Evolutionary conservation across 2,329 filamentous ascomycete genomes (phyloP), one percentile per base, ranked within the genome.

Genomic region (Stylonectria norvegica): DNA sequence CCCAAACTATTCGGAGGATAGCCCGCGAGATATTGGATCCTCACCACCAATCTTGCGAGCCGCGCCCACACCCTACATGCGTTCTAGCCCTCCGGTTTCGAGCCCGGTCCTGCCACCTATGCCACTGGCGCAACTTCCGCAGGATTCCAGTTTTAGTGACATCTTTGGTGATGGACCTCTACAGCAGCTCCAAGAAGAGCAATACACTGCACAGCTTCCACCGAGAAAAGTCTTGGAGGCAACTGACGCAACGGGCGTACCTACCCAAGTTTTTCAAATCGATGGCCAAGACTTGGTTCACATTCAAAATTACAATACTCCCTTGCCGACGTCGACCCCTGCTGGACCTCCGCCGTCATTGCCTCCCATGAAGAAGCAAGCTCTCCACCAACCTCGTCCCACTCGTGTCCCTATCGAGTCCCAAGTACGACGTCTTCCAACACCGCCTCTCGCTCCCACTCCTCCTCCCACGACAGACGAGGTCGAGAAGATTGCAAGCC

Each of bases 121-220:
- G 70, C 76, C 71, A 0, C 68, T 74, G 16, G 61, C 82, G 18
- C 80, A 82, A 37, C 74, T 75, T 6, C 6, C 6, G 5, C 72
- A 83, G 48, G 88, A 95, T 59, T 90, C 87, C 11, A 87, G 86
- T 2, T 94, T 94, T 57, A 86, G 90, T 77, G 93, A 86, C 58
- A 85, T 82, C 5, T 78, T 88, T 43, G 83, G 83, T 25, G 79
- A 86, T 17, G 74, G 79, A 11, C 65, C 70, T 2, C 62, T 68
- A 10, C 70, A 72, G 42, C 56, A 67, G n/a, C 51, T 69, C 6
- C 61, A 65, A 10, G 62, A 61, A 18, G 57, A 58, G 12, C 60
- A 59, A 8, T 41, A 59, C 3, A 57, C 58, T 34, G 45, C 54
- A 7, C 43, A 38, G 15, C 36, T 38, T 19, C 34, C 39, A 2